Base-by-base conservation (phyloP, 768 basidiomycete species). In the Mycena sanguinolenta region DNA sequence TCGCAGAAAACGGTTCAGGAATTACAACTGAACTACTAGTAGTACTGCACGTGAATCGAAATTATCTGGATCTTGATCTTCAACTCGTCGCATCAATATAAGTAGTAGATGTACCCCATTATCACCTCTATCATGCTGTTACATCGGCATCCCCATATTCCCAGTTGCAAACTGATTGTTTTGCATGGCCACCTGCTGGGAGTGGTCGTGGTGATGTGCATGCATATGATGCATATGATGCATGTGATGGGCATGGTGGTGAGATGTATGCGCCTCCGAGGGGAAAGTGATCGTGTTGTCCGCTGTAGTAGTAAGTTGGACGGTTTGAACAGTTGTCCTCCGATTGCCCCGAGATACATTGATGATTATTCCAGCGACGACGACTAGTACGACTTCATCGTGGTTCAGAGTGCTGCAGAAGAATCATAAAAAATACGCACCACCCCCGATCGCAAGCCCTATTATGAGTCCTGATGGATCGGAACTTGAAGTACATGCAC, bases 1-100 rank as follows among this genome's bases (percentile, higher is more conserved):
- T 89, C 92, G 3, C 85, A 76, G 1, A 94, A 92, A 79, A 88
- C 91, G n/a, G n/a, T n/a, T n/a, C n/a, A n/a, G n/a, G n/a, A n/a
- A n/a, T n/a, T n/a, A n/a, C n/a, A n/a, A n/a, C n/a, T n/a, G n/a
- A n/a, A n/a, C n/a, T n/a, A n/a, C n/a, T n/a, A n/a, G n/a, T n/a
- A n/a, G n/a, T n/a, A n/a, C n/a, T n/a, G 32, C 10, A 10, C 32
- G 32, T 34, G 4, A 10, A 34, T 34, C 32, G 32, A 34, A 34
- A 34, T 34, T 34, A 34, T 34, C 32, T 34, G 32, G 6, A 34
- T 34, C 10, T 10, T 10, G 10, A 34, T 34, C 32, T 10, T 34
- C 4, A 34, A 10, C 10, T 34, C 32, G 6, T 39, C 39, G 4
- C 39, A 7, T 39, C 16, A 39, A 3, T 50, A 50, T 50, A 5